A percentile compares a stretch with the other conserved stretches of the same genome.
Evolutionary conservation across 2,329 filamentous ascomycete genomes (phyloP).

Genomic region (Ilyonectria mors-panacis): DNA sequence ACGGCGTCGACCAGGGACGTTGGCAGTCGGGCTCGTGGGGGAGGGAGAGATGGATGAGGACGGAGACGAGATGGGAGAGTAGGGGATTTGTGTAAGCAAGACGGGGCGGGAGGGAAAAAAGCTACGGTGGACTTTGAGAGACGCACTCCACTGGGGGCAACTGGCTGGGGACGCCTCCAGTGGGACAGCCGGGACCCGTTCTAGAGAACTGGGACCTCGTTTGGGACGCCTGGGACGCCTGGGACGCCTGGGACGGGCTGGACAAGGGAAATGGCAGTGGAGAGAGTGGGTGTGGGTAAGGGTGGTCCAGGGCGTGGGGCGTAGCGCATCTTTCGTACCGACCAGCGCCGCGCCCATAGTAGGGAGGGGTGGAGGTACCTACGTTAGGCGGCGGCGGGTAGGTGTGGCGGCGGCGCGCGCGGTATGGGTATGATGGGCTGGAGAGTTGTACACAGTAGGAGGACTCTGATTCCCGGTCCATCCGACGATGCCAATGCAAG

Average conservation of each 20-base stretch:
- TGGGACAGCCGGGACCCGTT: slow-evolving; percentile 25
- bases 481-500: slow-evolving; percentile 35
- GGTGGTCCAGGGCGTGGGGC: slow-evolving; percentile 44
- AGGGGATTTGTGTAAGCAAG: slow-evolving; percentile 50
- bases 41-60: slow-evolving; percentile 37
- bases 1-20: slow-evolving; percentile 42
- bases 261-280: slow-evolving; percentile 50
- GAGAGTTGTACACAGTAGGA: slow-evolving; percentile 17
- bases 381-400: slow-evolving; percentile 34
- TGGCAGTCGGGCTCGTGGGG: slow-evolving; percentile 42
- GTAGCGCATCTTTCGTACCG: slow-evolving; percentile 25
- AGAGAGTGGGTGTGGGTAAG: slow-evolving; percentile 39
- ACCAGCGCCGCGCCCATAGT: slow-evolving; percentile 4
- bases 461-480: slow-evolving; percentile 43
- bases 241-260: slow-evolving; percentile 44
- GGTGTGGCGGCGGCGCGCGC: slow-evolving; percentile 33
- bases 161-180: slow-evolving; percentile 26
- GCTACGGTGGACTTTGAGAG: slow-evolving; percentile 49
- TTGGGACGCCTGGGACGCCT: slow-evolving; percentile 8
- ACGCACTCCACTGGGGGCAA: slow-evolving; percentile 25
- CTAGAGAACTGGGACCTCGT: slow-evolving; percentile 9
- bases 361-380: slow-evolving; percentile 9
- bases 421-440: slow-evolving; percentile 23
- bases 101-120: slow-evolving; percentile 48
- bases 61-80: slow-evolving; percentile 36